Conservation (phyloP, 768 basidiomycete species). For the Tylopilus intermedius region DNA sequence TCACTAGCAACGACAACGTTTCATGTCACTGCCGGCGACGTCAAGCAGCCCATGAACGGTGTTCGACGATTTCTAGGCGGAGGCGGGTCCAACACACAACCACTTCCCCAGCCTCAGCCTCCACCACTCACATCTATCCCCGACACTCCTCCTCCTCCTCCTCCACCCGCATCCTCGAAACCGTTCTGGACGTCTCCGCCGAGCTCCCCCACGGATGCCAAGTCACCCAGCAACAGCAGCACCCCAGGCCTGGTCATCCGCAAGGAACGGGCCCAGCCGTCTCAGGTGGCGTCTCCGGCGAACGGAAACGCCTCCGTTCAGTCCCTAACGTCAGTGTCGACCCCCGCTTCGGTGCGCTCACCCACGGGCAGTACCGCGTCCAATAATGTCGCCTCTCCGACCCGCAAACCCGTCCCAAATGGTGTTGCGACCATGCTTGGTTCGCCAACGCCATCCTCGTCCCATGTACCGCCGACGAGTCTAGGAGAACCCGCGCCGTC, state of each 20-base stretch:
- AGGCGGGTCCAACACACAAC: conserved; percentile 36
- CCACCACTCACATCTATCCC: conserved; percentile 6
- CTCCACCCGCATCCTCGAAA: conserved; percentile 27
- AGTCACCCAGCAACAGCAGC: conserved; percentile 12
- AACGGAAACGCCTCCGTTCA: conserved; percentile 25
- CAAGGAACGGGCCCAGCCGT: conserved; percentile 43
- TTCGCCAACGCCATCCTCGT: conserved; percentile 41
- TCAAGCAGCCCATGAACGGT: conserved; percentile 53
- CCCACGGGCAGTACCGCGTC: conserved; percentile 24
- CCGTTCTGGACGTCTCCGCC: conserved; percentile 44
- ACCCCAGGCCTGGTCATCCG: conserved; percentile 42
- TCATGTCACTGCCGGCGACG: conserved; percentile 20
- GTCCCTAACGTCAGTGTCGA: conserved; percentile 22
- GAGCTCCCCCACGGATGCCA: conserved; percentile 24
- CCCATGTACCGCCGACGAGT: conserved; percentile 27
- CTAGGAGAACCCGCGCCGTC: conserved; percentile 34
- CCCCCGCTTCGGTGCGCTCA: conserved; percentile 17
- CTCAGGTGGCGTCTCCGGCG: conserved; percentile 20
- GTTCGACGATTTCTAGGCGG: conserved; percentile 59
- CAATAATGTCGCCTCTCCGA: conserved; percentile 20
- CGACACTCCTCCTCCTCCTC: conserved; percentile 25
- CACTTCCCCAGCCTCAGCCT: conserved; percentile 14
- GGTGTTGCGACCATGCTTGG: conserved; percentile 10
- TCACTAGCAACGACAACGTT: conserved; percentile 12
- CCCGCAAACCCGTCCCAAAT: conserved; percentile 15